These are phyloP conservation scores for Nothophaeocryptopus gaeumannii DNA, from an alignment of 2,329 filamentous ascomycete species.

Conservation along the genomic window DNA sequence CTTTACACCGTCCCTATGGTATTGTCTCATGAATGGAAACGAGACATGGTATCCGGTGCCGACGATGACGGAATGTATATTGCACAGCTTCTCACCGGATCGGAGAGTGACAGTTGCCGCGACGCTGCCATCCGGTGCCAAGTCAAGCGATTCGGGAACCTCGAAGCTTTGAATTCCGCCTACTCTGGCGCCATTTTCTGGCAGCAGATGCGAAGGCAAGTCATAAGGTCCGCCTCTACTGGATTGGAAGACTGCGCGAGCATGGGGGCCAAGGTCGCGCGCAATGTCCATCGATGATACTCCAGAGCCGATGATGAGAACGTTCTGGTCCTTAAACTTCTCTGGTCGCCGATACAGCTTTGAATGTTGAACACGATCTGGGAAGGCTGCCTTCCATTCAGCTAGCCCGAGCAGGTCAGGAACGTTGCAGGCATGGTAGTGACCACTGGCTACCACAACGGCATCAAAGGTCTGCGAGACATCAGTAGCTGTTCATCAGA, in stretches of 20 bases:
- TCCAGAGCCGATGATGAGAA: constrained; percentile 56
- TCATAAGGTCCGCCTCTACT: constrained; percentile 62
- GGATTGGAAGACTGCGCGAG: constrained; percentile 52
- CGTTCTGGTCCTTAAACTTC: constrained; percentile 53
- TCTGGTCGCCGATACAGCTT: constrained; percentile 51
- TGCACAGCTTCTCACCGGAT: constrained; percentile 52
- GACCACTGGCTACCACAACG: constrained; percentile 54
- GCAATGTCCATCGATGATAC: constrained; percentile 57
- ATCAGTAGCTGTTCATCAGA: background rate
- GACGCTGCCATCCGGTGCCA: constrained; percentile 38
- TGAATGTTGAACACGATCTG: constrained; percentile 49
- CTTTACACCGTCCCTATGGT: constrained; percentile 46
- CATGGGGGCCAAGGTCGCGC: constrained; percentile 48
- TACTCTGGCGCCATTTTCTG: constrained; percentile 52
- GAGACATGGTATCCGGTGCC: constrained; percentile 68
- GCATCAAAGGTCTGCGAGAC: constrained; percentile 45
- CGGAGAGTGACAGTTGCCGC: constrained; percentile 53
- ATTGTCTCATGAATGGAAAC: constrained; percentile 60
- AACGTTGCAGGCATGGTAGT: constrained; percentile 53
- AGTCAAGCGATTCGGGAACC: constrained; percentile 17
- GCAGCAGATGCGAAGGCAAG: constrained; percentile 53
- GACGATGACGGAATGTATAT: constrained; percentile 62
- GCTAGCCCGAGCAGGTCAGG: constrained; percentile 50
- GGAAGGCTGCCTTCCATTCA: constrained; percentile 47
- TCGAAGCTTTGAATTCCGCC: constrained; percentile 51